Base-by-base conservation (phyloP, 2,329 filamentous ascomycete species). In the Aspergillus vadensis region DNA sequence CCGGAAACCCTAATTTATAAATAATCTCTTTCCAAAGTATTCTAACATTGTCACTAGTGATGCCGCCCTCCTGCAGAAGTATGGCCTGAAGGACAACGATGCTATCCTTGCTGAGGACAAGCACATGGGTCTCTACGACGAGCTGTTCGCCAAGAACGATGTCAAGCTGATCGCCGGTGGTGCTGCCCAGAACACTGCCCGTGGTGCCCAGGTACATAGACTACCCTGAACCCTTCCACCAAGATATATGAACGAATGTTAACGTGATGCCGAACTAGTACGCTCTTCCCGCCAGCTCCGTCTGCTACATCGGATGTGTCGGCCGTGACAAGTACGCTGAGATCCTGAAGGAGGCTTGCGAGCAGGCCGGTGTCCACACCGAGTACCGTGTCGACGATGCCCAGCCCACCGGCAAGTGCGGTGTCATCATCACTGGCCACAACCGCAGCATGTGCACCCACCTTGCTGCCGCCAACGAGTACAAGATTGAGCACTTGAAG, bases 281-380 rank as follows among this genome's bases (percentile, higher is more conserved):
- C 85, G 88, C 98, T 67, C 91, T 99, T 59, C 88, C 91, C 32
- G 82, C 90, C 63, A 90, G 97, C 83, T 94, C 91, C 65, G 92
- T 96, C 73, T 87, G 96, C 77, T 99, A 92, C 85, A 86, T 98
- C 67, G 95, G 95, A 69, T 93, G 93, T 74, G 92, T 96, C 60
- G 95, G 95, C 68, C 88, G 94, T 73, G 95, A 99, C 85, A 95
- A 97, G 82, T 97, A 96, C 80, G 91, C 92, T 71, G 89, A 93
- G 65, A 92, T 90, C 71, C 89, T 99, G 63, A 86, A 88, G 72
- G 88, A 95, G 69, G 92, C 94, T 74, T 93, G 92, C 79, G 88
- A 89, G 80, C 83, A 92, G 74, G 94, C 90, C 68, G 95, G 95
- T 71, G 88, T 98, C 65, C 89, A 92, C 72, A 92, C 95, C 70